A percentile compares a stretch with the other conserved stretches of the same genome.
Evolutionary conservation across 164 flowering plant species (phyloP).

Genomic region (Berberis thunbergii): DNA sequence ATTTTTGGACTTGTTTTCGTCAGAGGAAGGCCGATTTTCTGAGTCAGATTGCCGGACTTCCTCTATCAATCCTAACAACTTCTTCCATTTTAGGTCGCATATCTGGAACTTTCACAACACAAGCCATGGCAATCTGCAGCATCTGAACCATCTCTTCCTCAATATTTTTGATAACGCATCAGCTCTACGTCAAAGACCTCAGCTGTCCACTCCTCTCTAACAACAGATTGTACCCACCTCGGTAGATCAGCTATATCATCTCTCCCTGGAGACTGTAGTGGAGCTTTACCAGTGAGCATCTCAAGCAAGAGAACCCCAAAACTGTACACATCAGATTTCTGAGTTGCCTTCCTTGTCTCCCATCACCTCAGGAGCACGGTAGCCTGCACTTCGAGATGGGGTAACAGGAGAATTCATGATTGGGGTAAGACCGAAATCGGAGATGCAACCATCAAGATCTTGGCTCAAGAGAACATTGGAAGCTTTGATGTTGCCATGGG

Average conservation of each 20-base stretch:
- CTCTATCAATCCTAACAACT: conserved; percentile 29
- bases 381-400: conserved; percentile 55
- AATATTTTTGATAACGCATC: conserved; percentile 48
- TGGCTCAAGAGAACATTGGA: conserved; percentile 70
- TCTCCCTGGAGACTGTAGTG: conserved; percentile 53
- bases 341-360: conserved; percentile 70
- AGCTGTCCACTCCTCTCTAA: conserved; percentile 77
- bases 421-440: conserved; percentile 72
- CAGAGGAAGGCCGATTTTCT: conserved; percentile 26
- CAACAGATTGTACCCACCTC: conserved; percentile 83
- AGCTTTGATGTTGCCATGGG: conserved; percentile 80
- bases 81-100: conserved; percentile 27
- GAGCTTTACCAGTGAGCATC: conserved; percentile 80
- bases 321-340: conserved; percentile 85
- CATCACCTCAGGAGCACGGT: conserved; percentile 83
- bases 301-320: conserved; percentile 82
- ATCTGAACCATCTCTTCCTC: conserved; percentile 89
- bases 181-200: conserved; percentile 85
- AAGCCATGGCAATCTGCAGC: conserved; percentile 74
- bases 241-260: conserved; percentile 89
- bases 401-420: conserved; percentile 59
- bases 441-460: conserved; percentile 49
- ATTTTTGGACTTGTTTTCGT: conserved; percentile 26
- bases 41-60: conserved; percentile 29
- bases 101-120: conserved; percentile 26